phyloP scores from a whole-genome alignment of 2,329 filamentous ascomycete genomes.

The Talaromyces sp. region DNA sequence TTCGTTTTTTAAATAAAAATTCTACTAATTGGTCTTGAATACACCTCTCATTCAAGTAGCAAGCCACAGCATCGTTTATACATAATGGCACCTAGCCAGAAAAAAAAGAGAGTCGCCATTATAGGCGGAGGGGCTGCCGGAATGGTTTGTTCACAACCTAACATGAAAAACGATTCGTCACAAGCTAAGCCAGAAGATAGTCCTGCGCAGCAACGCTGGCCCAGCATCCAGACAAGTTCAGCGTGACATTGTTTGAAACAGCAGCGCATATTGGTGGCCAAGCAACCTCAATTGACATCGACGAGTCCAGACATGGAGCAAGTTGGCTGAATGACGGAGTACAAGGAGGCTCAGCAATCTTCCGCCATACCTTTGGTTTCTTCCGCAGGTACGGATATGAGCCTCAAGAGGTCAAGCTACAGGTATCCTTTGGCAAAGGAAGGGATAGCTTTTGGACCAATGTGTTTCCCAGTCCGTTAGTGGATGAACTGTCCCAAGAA shows the following conservation, averaged over 20 bases:
- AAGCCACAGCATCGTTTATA: neutral
- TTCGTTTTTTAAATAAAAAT: neutral
- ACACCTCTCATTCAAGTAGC: neutral
- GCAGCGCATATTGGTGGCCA: conserved; percentile 57
- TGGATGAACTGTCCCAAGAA: conserved; percentile 52
- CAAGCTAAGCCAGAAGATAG: conserved; percentile 26
- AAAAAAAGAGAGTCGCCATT: conserved; percentile 50
- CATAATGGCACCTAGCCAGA: conserved; percentile 17
- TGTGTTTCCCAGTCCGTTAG: conserved; percentile 53
- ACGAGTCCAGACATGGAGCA: conserved; percentile 53
- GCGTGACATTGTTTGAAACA: conserved; percentile 59
- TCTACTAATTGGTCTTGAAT: neutral
- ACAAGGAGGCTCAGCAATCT: conserved; percentile 57
- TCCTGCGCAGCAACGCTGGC: conserved; percentile 63
- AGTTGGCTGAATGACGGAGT: conserved; percentile 59
- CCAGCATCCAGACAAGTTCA: conserved; percentile 60
- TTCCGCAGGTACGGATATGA: conserved; percentile 54
- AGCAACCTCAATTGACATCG: conserved; percentile 54
- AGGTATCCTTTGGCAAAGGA: conserved; percentile 58
- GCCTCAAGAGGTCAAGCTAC: conserved; percentile 54
- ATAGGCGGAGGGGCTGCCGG: conserved; percentile 61
- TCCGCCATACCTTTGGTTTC: conserved; percentile 59
- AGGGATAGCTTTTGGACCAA: conserved; percentile 57
- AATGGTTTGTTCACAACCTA: conserved; percentile 39
- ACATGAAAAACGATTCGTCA: conserved; percentile 12